These are phyloP conservation scores for Massospora cicadina DNA, from an alignment of 371 early-diverging fungal species.

Conservation along the genomic window DNA sequence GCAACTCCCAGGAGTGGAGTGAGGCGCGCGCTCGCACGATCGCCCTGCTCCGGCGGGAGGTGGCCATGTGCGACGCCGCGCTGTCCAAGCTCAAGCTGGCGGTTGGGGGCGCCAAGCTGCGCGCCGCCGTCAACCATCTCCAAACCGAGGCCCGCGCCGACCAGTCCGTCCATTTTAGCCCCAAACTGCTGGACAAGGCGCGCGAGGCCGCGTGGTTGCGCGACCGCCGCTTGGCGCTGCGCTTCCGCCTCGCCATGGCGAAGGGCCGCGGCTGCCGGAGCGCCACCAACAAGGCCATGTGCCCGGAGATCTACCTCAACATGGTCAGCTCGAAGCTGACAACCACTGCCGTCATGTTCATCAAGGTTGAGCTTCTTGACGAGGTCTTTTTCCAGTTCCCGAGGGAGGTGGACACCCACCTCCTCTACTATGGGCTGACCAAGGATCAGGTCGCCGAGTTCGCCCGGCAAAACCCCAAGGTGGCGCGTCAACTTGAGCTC, in stretches of 20 bases:
- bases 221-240: constrained; percentile 51
- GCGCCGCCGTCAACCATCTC: constrained; percentile 53
- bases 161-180: constrained; percentile 30
- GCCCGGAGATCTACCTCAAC: constrained; percentile 82
- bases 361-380: constrained; percentile 85
- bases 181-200: constrained; percentile 59
- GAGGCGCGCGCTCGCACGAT: constrained; percentile 66
- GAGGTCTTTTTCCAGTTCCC: constrained; percentile 96
- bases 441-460: constrained; percentile 57
- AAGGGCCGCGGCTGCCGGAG: constrained; percentile 57
- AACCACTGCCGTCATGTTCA: constrained; percentile 86
- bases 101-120: constrained; percentile 65
- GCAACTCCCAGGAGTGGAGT: constrained; percentile 79
- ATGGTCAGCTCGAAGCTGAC: constrained; percentile 85
- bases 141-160: constrained; percentile 22
- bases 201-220: constrained; percentile 55
- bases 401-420: constrained; percentile 72
- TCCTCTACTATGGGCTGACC: constrained; percentile 50
- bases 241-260: constrained; percentile 59
- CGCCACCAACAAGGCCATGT: constrained; percentile 61
- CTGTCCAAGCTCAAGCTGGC: constrained; percentile 48
- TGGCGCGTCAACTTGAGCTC: constrained; percentile 65
- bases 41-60: constrained; percentile 50
- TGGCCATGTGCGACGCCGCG: constrained; percentile 50
- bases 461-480: constrained; percentile 74